Conservation (phyloP, 306 rosid genomes). For the Arachis hypogaea region DNA sequence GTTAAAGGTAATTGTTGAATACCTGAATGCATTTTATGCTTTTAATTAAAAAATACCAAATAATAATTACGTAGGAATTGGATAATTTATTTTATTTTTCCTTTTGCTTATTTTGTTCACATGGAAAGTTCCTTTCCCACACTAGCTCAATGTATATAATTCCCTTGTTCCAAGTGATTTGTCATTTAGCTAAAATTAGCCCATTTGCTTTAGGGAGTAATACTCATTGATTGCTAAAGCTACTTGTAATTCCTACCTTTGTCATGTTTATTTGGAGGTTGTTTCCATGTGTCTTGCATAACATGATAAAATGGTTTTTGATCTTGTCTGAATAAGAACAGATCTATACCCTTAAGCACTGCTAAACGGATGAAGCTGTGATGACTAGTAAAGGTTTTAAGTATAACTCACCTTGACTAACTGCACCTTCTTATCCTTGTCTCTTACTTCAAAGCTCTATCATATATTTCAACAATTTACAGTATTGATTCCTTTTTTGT, state of each 20-base stretch:
- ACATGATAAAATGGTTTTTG: not conserved
- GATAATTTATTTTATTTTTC: not conserved
- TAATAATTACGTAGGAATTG: constrained; percentile 7
- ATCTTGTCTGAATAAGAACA: constrained; percentile 10
- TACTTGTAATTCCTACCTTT: not conserved
- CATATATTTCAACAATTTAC: not conserved
- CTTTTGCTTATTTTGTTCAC: constrained; percentile 9
- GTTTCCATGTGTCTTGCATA: not conserved
- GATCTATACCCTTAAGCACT: not conserved
- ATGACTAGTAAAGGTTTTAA: not conserved
- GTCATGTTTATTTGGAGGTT: constrained; percentile 7
- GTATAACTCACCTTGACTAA: not conserved
- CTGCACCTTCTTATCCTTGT: not conserved
- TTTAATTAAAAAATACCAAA: not conserved
- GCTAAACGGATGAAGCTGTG: not conserved
- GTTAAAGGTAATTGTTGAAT: constrained; percentile 73
- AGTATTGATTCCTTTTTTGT: not conserved
- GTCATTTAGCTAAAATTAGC: not conserved
- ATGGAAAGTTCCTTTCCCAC: constrained; percentile 3
- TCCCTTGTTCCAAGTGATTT: constrained; percentile 1
- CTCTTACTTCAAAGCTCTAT: not conserved
- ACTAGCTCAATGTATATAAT: constrained; percentile 12
- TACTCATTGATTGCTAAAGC: constrained; percentile 9
- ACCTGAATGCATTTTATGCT: not conserved
- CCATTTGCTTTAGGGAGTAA: constrained; percentile 15